phyloP scores from a whole-genome alignment of 176 grass and related monocot genomes.

The Cenchrus purpureus region DNA sequence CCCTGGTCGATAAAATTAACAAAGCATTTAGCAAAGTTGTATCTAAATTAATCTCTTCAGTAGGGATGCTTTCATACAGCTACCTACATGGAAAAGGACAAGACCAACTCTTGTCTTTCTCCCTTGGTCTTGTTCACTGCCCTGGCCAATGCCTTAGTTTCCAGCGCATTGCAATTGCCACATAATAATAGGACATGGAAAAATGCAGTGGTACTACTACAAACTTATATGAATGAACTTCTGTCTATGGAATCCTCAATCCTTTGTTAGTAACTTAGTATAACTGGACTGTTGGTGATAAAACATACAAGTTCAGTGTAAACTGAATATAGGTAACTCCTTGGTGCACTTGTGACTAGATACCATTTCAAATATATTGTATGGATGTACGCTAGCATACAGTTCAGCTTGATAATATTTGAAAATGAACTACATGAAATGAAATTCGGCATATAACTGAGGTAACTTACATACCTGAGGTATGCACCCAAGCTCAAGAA shows the following conservation, averaged over 20 bases:
- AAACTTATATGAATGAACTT: background rate
- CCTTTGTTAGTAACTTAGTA: background rate
- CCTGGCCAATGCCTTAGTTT: background rate
- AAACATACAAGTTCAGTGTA: background rate
- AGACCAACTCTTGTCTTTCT: background rate
- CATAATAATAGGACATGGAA: background rate
- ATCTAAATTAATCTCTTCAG: background rate
- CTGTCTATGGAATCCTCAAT: background rate
- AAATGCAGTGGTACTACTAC: background rate
- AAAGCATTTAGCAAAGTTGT: background rate
- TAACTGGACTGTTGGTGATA: background rate
- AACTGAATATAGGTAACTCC: background rate
- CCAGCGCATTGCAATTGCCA: background rate
- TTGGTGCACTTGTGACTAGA: background rate
- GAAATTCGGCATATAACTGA: background rate
- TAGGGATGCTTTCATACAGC: background rate
- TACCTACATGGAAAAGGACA: background rate
- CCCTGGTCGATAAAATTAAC: no score
- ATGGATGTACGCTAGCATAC: background rate
- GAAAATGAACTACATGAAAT: conserved; percentile 2
- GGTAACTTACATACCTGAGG: conserved; percentile 69
- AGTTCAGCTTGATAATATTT: background rate
- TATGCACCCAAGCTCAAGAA: conserved; percentile 94
- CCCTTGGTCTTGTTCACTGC: background rate
- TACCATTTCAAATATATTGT: background rate